Evolutionary conservation across 2,329 filamentous ascomycete species (phyloP).

Genomic region (Rhynchosporium graminicola): DNA sequence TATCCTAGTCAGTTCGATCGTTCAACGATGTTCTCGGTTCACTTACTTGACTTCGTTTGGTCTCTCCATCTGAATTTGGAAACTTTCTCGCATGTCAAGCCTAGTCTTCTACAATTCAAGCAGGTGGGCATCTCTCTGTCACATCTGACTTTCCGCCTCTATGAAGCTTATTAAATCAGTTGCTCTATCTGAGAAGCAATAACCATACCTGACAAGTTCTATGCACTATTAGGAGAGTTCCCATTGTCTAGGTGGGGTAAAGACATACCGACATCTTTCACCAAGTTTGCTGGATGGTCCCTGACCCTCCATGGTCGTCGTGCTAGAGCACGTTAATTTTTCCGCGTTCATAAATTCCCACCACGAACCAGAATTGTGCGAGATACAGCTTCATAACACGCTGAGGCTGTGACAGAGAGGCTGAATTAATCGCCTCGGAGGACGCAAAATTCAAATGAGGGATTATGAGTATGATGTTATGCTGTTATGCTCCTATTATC

Average conservation of each 20-base stretch:
- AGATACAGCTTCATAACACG: too few species aligned
- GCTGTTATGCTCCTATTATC: background rate
- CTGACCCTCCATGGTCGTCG: background rate
- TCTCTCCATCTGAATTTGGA: constrained; percentile 6
- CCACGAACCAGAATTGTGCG: background rate
- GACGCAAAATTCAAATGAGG: too few species aligned
- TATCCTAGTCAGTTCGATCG: background rate
- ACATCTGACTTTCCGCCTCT: constrained; percentile 16
- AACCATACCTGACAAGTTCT: constrained; percentile 11
- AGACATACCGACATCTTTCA: constrained; percentile 14
- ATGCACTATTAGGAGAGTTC: background rate
- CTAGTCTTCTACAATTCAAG: constrained; percentile 7
- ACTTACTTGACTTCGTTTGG: constrained; percentile 14
- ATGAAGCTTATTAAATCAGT: background rate
- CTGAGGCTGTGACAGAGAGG: too few species aligned
- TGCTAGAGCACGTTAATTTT: background rate
- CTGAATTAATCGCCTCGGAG: too few species aligned
- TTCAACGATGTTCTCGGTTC: background rate
- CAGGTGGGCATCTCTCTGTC: background rate
- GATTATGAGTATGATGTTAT: background rate
- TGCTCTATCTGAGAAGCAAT: background rate
- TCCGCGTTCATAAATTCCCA: background rate
- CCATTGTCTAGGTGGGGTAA: background rate
- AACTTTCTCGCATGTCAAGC: constrained; percentile 7
- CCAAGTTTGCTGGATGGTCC: background rate